A percentile compares a stretch with the other conserved stretches of the same genome.
phyloP scores from a whole-genome alignment of 768 basidiomycete genomes.

The Postia placenta region DNA sequence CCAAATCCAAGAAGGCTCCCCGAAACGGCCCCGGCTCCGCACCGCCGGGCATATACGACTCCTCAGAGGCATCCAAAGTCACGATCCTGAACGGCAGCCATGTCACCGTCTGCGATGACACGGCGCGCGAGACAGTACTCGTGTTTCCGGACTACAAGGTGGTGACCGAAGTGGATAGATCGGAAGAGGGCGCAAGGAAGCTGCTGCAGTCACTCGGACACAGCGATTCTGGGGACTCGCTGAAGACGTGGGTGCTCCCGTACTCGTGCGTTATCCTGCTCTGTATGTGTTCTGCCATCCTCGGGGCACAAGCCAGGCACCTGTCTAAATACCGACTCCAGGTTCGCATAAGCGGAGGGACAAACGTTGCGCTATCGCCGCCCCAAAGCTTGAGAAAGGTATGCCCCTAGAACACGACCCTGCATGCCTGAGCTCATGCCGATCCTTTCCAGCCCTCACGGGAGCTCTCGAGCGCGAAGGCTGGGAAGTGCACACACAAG shows the following conservation, averaged over 20 bases:
- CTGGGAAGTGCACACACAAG: conserved; percentile 71
- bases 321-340: conserved; percentile 24
- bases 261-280: conserved; percentile 88
- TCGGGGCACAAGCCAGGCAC: not conserved
- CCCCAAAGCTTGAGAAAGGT: conserved; percentile 79
- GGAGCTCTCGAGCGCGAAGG: conserved; percentile 57
- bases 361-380: conserved; percentile 85
- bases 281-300: conserved; percentile 47
- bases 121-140: conserved; percentile 69
- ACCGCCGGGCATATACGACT: conserved; percentile 51
- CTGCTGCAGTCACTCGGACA: conserved; percentile 63
- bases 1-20: conserved; percentile 1
- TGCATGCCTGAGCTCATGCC: conserved; percentile 3
- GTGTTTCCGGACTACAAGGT: conserved; percentile 92
- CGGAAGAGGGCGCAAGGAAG: conserved; percentile 57
- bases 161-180: conserved; percentile 63
- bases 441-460: conserved; percentile 44
- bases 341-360: conserved; percentile 93
- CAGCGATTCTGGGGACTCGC: conserved; percentile 40
- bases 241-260: conserved; percentile 76
- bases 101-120: conserved; percentile 58
- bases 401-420: too few species aligned
- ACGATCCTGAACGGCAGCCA: conserved; percentile 85
- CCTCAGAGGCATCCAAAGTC: conserved; percentile 43
- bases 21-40: conserved; percentile 13